Evolutionary conservation across 2,329 filamentous ascomycete species (phyloP).

Genomic region (Elsinoe necatrix): DNA sequence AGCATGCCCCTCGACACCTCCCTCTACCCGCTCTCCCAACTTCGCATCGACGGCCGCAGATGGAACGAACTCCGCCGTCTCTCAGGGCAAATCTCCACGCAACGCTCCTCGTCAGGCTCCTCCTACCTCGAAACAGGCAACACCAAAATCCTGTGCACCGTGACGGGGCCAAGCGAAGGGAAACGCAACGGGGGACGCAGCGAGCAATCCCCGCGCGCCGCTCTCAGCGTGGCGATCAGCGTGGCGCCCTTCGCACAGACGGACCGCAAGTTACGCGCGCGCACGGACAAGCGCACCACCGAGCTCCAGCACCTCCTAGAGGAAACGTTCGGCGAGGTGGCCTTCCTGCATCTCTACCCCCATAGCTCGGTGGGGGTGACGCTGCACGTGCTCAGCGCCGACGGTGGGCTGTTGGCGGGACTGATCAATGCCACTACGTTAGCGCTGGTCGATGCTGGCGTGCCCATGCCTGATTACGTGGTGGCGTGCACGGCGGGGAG

Average conservation of each 20-base stretch:
- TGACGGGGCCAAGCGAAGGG: conserved; percentile 74
- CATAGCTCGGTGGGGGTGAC: conserved; percentile 76
- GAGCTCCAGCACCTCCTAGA: conserved; percentile 75
- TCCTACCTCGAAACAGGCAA: conserved; percentile 95
- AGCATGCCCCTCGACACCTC: conserved; percentile 91
- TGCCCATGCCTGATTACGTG: conserved; percentile 91
- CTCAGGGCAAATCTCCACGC: conserved; percentile 82
- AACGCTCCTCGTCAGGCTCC: conserved; percentile 85
- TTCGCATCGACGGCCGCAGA: conserved; percentile 61
- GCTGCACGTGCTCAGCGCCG: conserved; percentile 79
- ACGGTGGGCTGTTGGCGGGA: conserved; percentile 81
- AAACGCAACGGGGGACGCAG: conserved; percentile 40
- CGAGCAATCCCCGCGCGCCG: conserved; percentile 47
- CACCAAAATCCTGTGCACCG: conserved; percentile 90
- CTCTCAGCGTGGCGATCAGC: conserved; percentile 71
- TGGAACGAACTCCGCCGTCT: conserved; percentile 96
- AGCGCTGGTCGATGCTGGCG: conserved; percentile 85
- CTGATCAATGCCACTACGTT: conserved; percentile 87
- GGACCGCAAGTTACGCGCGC: conserved; percentile 67
- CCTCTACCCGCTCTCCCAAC: conserved; percentile 75
- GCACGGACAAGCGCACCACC: conserved; percentile 73
- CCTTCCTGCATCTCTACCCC: conserved; percentile 83
- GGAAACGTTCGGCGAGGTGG: conserved; percentile 63
- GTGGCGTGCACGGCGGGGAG: conserved; percentile 81
- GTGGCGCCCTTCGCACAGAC: conserved; percentile 82